Evolutionary conservation across 352 stramenopile species (phyloP).

Genomic region (Globisporangium perplexum): DNA sequence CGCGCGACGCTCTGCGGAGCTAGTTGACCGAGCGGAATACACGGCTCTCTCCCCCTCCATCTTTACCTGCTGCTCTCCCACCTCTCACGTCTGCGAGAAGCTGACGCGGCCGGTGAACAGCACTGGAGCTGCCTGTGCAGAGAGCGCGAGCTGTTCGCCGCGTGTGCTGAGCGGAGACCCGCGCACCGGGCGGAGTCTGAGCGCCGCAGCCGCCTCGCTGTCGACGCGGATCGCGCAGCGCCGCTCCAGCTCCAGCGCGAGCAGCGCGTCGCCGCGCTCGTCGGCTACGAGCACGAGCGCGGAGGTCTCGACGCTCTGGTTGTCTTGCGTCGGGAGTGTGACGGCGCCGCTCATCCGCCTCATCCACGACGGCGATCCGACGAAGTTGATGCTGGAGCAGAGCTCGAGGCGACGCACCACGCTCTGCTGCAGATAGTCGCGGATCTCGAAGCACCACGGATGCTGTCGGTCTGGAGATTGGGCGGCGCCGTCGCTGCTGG

Average conservation of each 20-base stretch:
- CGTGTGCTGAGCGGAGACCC: background rate
- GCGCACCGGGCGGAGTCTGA: background rate
- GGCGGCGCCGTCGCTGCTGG: background rate
- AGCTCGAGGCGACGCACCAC: constrained; percentile 25
- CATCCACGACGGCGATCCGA: constrained; percentile 6
- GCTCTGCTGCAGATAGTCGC: constrained; percentile 25
- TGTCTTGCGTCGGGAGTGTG: background rate
- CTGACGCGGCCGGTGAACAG: background rate
- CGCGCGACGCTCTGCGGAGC: background rate
- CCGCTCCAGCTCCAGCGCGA: constrained; percentile 18
- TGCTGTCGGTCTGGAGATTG: background rate
- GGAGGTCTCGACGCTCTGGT: constrained; percentile 2
- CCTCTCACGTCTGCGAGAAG: background rate
- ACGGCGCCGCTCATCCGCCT: background rate
- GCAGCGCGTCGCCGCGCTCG: constrained; percentile 11
- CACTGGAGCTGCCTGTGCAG: background rate
- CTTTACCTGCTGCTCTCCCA: background rate
- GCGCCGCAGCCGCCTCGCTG: background rate
- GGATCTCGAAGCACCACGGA: constrained; percentile 30
- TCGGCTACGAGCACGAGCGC: constrained; percentile 22
- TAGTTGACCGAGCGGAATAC: background rate
- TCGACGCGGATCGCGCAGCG: constrained; percentile 16
- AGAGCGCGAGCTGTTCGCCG: background rate
- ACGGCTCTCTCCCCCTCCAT: background rate
- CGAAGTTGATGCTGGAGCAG: background rate